Base-by-base conservation (phyloP, 371 early-diverging fungal species). In the Umbelopsis sp. region DNA sequence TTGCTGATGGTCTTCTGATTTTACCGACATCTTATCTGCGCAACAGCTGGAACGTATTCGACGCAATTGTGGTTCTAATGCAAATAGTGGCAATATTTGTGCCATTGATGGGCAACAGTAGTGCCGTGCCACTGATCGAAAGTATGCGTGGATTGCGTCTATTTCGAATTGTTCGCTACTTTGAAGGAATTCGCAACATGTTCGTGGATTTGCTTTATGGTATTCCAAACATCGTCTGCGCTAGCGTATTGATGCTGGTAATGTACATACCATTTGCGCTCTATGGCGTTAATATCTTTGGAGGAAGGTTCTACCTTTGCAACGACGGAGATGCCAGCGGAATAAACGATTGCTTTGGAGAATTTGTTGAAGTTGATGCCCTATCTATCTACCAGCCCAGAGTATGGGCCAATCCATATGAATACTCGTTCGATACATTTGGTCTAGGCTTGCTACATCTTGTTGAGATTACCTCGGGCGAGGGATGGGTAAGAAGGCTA, bases 401-500 rank as follows among this genome's bases (percentile, higher is more conserved):
- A 1, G 69, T 67, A 1, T 86, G 86, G 86, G 63, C 65, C 22
- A 84, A 82, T 62, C 86, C 86, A 3, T 86, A 86, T 65, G 72
- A 78, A 10, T 86, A 83, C 67, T 82, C 84, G 7, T 86, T 73
- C 51, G 86, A 86, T 63, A 72, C 72, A 0, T 78, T 85, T 66
- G 78, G 80, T n/a, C 67, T 70, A 1, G 76, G 85, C 0, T 29
- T 86, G 4, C 63, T 86, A 29, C 76, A 78, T 45, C 72, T 86
- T 1, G 81, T 86, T 70, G 81, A 85, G 68, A 82, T 82, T 69
- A 85, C 86, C 3, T 84, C 86, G 1, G 84, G 83, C 14, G 86
- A 86, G 74, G 86, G 86, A 62, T 86, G 86, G 86, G 78, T 83
- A 66, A 57, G 65, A 16, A 66, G 51, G 50, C 68, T 64, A 72